These are phyloP conservation scores for Fusarium longipes DNA, from an alignment of 2,329 filamentous ascomycete genomes.

Conservation along the genomic window DNA sequence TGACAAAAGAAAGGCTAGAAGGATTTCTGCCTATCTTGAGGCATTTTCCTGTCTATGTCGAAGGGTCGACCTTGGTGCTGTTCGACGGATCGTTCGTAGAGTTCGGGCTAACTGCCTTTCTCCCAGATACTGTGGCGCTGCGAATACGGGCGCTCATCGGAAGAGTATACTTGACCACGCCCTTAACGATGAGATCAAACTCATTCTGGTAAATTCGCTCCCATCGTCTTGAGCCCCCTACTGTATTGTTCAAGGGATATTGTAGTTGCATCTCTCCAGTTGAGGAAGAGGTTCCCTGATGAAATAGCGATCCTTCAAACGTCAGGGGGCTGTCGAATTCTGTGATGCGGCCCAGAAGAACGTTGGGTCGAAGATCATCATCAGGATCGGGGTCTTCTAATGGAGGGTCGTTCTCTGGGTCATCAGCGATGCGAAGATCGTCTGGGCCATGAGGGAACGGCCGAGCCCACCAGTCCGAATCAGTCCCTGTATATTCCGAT, in stretches of 20 bases:
- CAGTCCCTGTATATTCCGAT: slow-evolving; percentile 84
- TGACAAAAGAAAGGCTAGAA: slow-evolving; percentile 45
- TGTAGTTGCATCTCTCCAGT: slow-evolving; percentile 84
- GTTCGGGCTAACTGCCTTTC: slow-evolving; percentile 71
- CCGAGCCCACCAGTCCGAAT: slow-evolving; percentile 68
- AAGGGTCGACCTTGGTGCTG: slow-evolving; percentile 66
- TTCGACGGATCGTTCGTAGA: slow-evolving; percentile 74
- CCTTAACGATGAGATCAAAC: slow-evolving; percentile 92
- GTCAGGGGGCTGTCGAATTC: slow-evolving; percentile 87
- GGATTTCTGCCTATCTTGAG: slow-evolving; percentile 22
- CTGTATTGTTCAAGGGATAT: slow-evolving; percentile 88
- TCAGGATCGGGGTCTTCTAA: slow-evolving; percentile 73
- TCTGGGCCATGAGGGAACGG: slow-evolving; percentile 44
- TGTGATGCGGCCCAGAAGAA: slow-evolving; percentile 90
- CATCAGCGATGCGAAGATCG: slow-evolving; percentile 47
- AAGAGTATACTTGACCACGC: slow-evolving; percentile 84
- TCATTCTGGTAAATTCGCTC: slow-evolving; percentile 89
- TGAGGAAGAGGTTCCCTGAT: slow-evolving; percentile 76
- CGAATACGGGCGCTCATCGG: slow-evolving; percentile 70
- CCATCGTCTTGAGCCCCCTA: slow-evolving; percentile 88
- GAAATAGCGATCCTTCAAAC: slow-evolving; percentile 91
- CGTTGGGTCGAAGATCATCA: slow-evolving; percentile 73
- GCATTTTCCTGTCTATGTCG: slow-evolving; percentile 32
- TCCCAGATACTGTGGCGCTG: slow-evolving; percentile 69
- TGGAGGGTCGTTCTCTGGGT: slow-evolving; percentile 53